A percentile compares a stretch with the other conserved stretches of the same genome.
These are phyloP conservation scores for Hygrocybe coccinea DNA, from an alignment of 768 basidiomycete genomes.

Conservation along the genomic window DNA sequence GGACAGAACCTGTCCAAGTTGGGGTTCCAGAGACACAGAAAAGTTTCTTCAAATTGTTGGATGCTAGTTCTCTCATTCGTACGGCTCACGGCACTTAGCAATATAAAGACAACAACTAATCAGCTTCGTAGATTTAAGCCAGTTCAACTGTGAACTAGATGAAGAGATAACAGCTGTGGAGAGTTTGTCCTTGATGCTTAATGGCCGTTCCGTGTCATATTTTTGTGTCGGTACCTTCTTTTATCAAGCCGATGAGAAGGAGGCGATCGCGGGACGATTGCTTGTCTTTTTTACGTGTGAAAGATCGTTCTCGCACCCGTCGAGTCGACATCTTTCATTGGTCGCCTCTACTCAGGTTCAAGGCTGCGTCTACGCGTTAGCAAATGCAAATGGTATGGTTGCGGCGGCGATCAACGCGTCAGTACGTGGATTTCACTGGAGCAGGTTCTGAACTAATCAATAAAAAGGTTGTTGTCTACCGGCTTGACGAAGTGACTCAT, in stretches of 20 bases:
- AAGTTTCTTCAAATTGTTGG: conserved; percentile 62
- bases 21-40: conserved; percentile 43
- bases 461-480: conserved; percentile 44
- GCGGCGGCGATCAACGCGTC: conserved; percentile 73
- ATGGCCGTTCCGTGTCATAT: conserved; percentile 31
- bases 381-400: conserved; percentile 45
- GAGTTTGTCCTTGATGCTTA: conserved; percentile 29
- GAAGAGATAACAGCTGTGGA: conserved; percentile 63
- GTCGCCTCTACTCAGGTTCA: conserved; percentile 42
- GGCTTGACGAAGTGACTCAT: conserved; percentile 34
- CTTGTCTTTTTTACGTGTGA: conserved; percentile 44
- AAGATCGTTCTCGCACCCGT: conserved; percentile 19
- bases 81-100: conserved; percentile 17
- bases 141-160: conserved; percentile 43
- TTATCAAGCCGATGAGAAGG: conserved; percentile 40
- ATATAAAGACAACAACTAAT: conserved; percentile 1
- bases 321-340: conserved; percentile 31
- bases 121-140: conserved; percentile 36
- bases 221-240: conserved; percentile 50
- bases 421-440: conserved; percentile 38
- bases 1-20: conserved; percentile 49
- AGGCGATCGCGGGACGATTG: conserved; percentile 55
- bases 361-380: conserved; percentile 70
- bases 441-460: not conserved
- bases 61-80: conserved; percentile 63